Base-by-base conservation (phyloP, 2,329 filamentous ascomycete species). In the Fusarium beomiforme region DNA sequence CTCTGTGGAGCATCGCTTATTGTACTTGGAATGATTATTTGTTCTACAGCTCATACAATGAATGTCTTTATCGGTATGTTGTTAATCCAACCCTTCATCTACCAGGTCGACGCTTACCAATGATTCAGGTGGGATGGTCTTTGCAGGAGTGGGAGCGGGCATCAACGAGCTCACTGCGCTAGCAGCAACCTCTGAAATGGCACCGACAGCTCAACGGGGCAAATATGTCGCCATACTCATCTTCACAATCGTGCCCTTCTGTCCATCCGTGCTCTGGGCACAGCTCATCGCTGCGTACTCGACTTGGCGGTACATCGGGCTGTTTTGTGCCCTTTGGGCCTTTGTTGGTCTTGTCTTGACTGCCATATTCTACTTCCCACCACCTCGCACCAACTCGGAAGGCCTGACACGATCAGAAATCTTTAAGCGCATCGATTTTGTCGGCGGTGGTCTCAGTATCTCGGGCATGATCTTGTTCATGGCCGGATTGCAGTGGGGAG, bases 101-200 rank as follows among this genome's bases (percentile, higher is more conserved):
- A 1, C 0, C 12, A 12, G 12, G 5, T 24, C 9, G 6, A n/a
- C 0, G 0, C 47, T 51, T 12, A 51, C 3, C 0, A n/a, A 0
- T n/a, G 7, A 0, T 8, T 37, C 2, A 51, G 47, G 47, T 3
- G 47, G 47, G 0, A 51, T 51, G 47, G 47, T 51, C 31, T n/a
- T 51, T 7, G 47, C 47, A 1, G 47, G 47, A 0, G 13, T 51
- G 1, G 47, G 47, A n/a, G 47, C 47, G 3, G 47, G 47, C 8
- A 51, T 51, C 31, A 51, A 51, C 47, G 47, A 51, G n/a, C 47
- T 51, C 17, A 51, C 47, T 8, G 47, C 47, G 0, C 13, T 51
- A 5, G 47, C 47, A n/a, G 47, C 47, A 39, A 51, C 47, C 0
- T 51, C 47, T n/a, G 47, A 51, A 19, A 51, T 51, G 47, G 47